phyloP scores from a whole-genome alignment of 1,139 yeast species.

The Arxiozyma slooffiae region DNA sequence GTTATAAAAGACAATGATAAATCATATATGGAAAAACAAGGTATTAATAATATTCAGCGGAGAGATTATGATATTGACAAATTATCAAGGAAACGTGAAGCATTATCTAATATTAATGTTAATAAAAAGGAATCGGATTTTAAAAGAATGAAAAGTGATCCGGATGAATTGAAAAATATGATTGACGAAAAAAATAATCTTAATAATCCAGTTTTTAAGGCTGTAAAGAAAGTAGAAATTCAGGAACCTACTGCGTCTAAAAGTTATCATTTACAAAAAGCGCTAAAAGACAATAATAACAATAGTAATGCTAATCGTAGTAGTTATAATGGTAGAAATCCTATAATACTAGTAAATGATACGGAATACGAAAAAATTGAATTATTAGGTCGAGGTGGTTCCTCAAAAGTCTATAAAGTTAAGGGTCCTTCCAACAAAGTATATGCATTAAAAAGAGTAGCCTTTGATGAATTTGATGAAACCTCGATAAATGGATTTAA shows the following conservation, averaged over 20 bases:
- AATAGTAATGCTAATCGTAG: not conserved
- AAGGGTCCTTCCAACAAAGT: slow-evolving; percentile 46
- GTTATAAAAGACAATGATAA: not conserved
- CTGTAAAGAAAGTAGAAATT: slow-evolving; percentile 17
- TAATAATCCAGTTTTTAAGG: not conserved
- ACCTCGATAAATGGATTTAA: slow-evolving; percentile 66
- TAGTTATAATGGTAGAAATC: slow-evolving; percentile 9
- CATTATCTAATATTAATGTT: slow-evolving; percentile 23
- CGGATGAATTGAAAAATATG: slow-evolving; percentile 3
- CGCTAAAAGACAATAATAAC: not conserved
- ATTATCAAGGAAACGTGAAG: slow-evolving; percentile 18
- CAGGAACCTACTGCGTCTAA: slow-evolving; percentile 17
- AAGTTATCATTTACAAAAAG: slow-evolving; percentile 1
- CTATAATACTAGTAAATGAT: slow-evolving; percentile 41
- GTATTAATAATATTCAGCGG: not conserved
- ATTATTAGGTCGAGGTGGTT: slow-evolving; percentile 82
- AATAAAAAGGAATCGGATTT: slow-evolving; percentile 16
- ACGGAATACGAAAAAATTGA: slow-evolving; percentile 66
- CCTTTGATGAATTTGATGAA: slow-evolving; percentile 72
- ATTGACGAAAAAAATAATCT: not conserved
- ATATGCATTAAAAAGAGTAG: slow-evolving; percentile 77
- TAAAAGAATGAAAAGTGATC: slow-evolving; percentile 8
- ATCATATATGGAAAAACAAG: not conserved
- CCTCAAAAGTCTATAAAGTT: slow-evolving; percentile 85
- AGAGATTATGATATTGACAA: not conserved